Evolutionary conservation across 1,284 basidiomycete genomes (phyloP).

Genomic region (Prillingera fragicola): DNA sequence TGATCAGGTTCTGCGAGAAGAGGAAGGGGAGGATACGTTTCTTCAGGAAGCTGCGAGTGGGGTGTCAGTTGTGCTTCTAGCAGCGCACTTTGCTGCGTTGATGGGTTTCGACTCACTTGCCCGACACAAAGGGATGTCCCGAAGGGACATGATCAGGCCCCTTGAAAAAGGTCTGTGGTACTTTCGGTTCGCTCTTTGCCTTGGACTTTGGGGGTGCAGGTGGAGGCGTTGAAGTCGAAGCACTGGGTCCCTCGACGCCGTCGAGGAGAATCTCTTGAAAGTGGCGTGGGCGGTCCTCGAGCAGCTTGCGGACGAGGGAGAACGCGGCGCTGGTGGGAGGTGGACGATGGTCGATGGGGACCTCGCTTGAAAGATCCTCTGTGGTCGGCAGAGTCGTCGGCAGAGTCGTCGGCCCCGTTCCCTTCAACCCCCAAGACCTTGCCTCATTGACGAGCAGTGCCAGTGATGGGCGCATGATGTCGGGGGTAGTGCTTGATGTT

Average conservation of each 20-base stretch:
- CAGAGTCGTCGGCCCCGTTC: neutral
- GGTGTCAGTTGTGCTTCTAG: slow-evolving; percentile 1
- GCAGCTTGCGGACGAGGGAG: slow-evolving; percentile 28
- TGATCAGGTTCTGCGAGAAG: slow-evolving; percentile 31
- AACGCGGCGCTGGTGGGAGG: slow-evolving; percentile 27
- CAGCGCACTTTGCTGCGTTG: neutral
- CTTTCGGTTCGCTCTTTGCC: too few species aligned
- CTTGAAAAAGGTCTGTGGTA: too few species aligned
- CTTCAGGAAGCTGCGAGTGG: slow-evolving; percentile 36
- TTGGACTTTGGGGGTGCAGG: too few species aligned
- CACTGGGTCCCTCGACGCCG: slow-evolving; percentile 20
- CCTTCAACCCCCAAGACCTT: neutral
- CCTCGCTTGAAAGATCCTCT: too few species aligned
- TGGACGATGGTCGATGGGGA: neutral
- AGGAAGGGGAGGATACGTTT: slow-evolving; percentile 36
- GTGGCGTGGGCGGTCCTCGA: slow-evolving; percentile 25
- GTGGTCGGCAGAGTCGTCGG: too few species aligned
- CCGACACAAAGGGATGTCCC: slow-evolving; percentile 38
- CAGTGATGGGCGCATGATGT: neutral
- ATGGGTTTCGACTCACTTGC: slow-evolving; percentile 37
- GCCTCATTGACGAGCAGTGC: neutral
- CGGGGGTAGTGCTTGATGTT: neutral
- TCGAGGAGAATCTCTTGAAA: slow-evolving; percentile 35
- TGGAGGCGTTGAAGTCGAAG: too few species aligned
- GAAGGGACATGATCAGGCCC: slow-evolving; percentile 27